Evolutionary conservation across 2,329 filamentous ascomycete species (phyloP).

Genomic region (Pleoardoris graminearum): DNA sequence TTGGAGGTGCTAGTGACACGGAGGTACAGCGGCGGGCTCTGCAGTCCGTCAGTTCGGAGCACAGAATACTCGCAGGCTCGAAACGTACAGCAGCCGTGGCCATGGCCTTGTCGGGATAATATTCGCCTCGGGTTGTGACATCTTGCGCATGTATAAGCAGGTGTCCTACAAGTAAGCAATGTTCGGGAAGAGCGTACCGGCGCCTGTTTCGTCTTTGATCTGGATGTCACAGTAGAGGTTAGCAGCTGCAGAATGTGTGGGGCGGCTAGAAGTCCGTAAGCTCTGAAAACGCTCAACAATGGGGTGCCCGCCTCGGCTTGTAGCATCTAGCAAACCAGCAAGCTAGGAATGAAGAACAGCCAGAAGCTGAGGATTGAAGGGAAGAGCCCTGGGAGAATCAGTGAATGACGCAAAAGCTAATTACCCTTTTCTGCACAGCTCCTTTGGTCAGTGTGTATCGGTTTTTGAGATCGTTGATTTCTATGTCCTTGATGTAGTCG

Average conservation of each 20-base stretch:
- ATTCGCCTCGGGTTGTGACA: slow-evolving; percentile 96
- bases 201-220: slow-evolving; percentile 99
- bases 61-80: slow-evolving; percentile 43
- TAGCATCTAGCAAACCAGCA: slow-evolving; percentile 58
- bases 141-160: slow-evolving; percentile 75
- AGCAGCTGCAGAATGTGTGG: slow-evolving; percentile 80
- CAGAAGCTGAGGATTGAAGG: slow-evolving; percentile 27
- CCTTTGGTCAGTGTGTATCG: slow-evolving; percentile 97
- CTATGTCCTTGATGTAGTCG: slow-evolving; percentile 98
- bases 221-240: slow-evolving; percentile 86
- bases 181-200: slow-evolving; percentile 88
- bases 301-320: slow-evolving; percentile 23
- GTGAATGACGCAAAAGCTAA: slow-evolving; percentile 72
- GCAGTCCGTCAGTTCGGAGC: slow-evolving; percentile 3
- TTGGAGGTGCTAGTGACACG: slow-evolving; percentile 94
- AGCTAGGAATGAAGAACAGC: slow-evolving; percentile 33
- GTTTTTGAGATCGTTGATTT: slow-evolving; percentile 97
- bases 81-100: slow-evolving; percentile 77
- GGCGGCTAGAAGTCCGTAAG: slow-evolving; percentile 53
- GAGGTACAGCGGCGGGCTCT: slow-evolving; percentile 93
- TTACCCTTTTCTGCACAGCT: slow-evolving; percentile 99
- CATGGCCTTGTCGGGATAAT: slow-evolving; percentile 97
- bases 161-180: slow-evolving; percentile 63
- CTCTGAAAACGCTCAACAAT: slow-evolving; percentile 45
- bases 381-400: slow-evolving; percentile 62